These are phyloP conservation scores for Apiospora aurea DNA, from an alignment of 2,329 filamentous ascomycete genomes.

Conservation along the genomic window DNA sequence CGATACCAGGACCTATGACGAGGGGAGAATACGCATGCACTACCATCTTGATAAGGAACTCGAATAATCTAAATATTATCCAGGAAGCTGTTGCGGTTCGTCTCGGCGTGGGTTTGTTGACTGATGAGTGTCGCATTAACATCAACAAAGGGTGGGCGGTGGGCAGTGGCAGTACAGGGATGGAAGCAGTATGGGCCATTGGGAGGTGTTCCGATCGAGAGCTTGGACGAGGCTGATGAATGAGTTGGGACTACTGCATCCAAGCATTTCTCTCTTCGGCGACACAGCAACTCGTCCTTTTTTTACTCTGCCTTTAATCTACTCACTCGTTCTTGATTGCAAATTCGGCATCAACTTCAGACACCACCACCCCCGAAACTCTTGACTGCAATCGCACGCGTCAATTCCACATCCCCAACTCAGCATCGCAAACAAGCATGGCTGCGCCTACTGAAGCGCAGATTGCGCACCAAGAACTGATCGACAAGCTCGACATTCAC, in stretches of 20 bases:
- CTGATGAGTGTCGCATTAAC: not conserved
- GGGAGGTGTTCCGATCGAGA: not conserved
- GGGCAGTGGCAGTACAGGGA: constrained; percentile 18
- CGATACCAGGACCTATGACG: too few relatives aligned
- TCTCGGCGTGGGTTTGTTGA: not conserved
- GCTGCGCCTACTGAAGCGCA: constrained; percentile 74
- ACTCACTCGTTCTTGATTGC: not conserved
- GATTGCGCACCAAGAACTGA: constrained; percentile 83
- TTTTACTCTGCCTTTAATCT: not conserved
- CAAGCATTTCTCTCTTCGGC: not conserved
- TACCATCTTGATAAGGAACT: not conserved
- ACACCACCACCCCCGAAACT: not conserved
- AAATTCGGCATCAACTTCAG: not conserved
- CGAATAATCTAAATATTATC: not conserved
- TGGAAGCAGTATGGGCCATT: not conserved
- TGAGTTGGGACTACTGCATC: not conserved
- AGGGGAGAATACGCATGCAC: not conserved
- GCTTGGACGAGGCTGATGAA: constrained; percentile 13
- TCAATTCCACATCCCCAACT: not conserved
- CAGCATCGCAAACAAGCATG: constrained; percentile 41
- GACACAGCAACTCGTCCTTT: not conserved
- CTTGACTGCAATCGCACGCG: not conserved
- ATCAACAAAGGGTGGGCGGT: not conserved
- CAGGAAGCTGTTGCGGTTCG: not conserved
- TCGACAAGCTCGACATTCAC: constrained; percentile 92